Evolutionary conservation across 306 rosid species (phyloP), one percentile per base, ranked within the genome.

Genomic region (Glycyrrhiza uralensis): DNA sequence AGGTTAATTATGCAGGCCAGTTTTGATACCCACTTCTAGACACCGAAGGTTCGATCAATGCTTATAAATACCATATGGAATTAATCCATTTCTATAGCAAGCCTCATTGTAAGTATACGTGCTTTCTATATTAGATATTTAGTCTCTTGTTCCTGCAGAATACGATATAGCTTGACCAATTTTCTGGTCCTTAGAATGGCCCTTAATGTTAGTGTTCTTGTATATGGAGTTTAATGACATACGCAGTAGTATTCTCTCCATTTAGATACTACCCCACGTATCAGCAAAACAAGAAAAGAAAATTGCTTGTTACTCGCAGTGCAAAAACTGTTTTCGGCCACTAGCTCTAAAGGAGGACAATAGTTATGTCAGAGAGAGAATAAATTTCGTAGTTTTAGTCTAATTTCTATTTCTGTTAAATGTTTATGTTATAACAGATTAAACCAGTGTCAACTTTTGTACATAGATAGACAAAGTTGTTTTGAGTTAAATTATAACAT

Each of bases 141-240:
- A 14, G 41, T 57, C 23, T 7, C 23, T 29, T 30, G 13, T 15
- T 57, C 6, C 41, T 57, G 15, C 9, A 59, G 15, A 59, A 59
- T 59, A 32, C 1, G 41, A 41, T 57, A 57, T 29, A 29, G 10
- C 23, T 14, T 29, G 23, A 29, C 41, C 29, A 24, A 22, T 30
- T 29, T 14, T 32, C 18, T 20, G 67, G 47, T 11, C 17, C 30
- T 19, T 61, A 35, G 19, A 29, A 61, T 61, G 41, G 38, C 35
- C 19, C 65, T 38, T 69, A 52, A 24, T 41, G 19, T 38, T n/a
- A 38, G 52, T 54, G 54, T 71, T 45, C 56, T 71, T 19, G n/a
- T 22, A 41, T 52, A 59, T 35, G 66, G 33, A 33, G 45, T 59
- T 59, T 35, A 54, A 54, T 54, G 54, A 50, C 45, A 36, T 35